Conservation (phyloP, 1,139 yeast genomes). For the Saccharomycopsis phalli region DNA sequence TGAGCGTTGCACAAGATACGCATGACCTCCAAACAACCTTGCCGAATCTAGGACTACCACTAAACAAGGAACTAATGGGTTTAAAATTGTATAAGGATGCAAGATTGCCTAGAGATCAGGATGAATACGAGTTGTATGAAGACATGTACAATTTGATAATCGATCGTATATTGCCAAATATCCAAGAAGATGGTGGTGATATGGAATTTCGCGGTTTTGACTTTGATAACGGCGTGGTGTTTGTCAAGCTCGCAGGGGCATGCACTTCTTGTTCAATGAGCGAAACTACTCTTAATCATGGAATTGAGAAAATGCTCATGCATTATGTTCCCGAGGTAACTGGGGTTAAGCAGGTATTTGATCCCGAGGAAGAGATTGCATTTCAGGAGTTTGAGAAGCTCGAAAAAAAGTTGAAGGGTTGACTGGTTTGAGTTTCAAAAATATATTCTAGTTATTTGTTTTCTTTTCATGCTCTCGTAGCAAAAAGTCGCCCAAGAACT, state of each 20-base stretch:
- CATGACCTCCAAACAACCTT: too few species aligned
- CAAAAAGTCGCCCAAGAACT: constrained; percentile 62
- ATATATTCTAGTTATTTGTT: not conserved
- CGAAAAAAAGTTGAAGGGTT: constrained; percentile 32
- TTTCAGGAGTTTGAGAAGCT: constrained; percentile 64
- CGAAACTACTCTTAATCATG: constrained; percentile 69
- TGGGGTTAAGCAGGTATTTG: constrained; percentile 61
- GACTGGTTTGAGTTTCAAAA: constrained; percentile 3
- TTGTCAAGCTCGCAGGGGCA: constrained; percentile 71
- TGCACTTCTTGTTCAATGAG: constrained; percentile 74
- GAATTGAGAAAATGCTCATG: constrained; percentile 77
- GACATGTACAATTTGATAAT: constrained; percentile 55
- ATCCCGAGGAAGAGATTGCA: constrained; percentile 53
- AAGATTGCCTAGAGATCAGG: constrained; percentile 15
- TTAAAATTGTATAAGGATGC: constrained; percentile 17
- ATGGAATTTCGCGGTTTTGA: constrained; percentile 64
- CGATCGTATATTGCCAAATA: constrained; percentile 56
- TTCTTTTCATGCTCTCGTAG: constrained; percentile 38
- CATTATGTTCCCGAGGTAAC: constrained; percentile 78
- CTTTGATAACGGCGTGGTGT: constrained; percentile 61
- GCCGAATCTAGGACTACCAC: not conserved
- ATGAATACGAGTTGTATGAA: constrained; percentile 20
- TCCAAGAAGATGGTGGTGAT: constrained; percentile 80
- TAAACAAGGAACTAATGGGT: constrained; percentile 8
- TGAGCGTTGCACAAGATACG: too few species aligned